Base-by-base conservation (phyloP, 352 stramenopile species). In the Globisporangium splendens region DNA sequence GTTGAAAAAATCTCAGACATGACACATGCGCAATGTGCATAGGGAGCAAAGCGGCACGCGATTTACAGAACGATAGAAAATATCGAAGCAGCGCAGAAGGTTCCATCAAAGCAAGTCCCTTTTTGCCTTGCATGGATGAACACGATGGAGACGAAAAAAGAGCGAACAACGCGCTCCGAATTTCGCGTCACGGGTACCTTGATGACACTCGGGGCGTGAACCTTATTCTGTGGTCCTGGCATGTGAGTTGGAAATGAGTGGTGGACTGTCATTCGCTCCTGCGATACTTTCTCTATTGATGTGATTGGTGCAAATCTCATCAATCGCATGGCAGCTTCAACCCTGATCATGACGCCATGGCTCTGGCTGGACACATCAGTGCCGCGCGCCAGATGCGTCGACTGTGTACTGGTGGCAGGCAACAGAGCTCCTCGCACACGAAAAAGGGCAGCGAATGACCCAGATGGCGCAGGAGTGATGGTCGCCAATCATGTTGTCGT, bases 281-380 rank as follows among this genome's bases (percentile, higher is more conserved):
- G 39, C 39, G 39, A 44, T 44, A 44, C 39, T 35, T 35, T 35
- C 28, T 35, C 28, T 35, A 6, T 35, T 6, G 35, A 7, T 41
- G 35, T 41, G 35, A 44, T 44, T 44, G 39, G 39, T 18, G 39
- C 39, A 44, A 44, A 44, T 44, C 39, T n/a, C 8, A n/a, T 31
- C 21, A 35, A 35, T 35, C 28, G n/a, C 12, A 31, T 18, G 55
- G 10, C 39, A 61, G 46, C 47, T 62, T 62, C 56, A 62, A 55
- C 22, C 35, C 13, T 28, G 56, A 38, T 62, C 41, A 62, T 62
- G 56, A 62, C 56, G 47, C 46, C n/a, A 24, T n/a, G 12, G 52
- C 52, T 50, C 17, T 50, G 52, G 41, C 41, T 51, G 41, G 17
- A 24, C 52, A 39, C 17, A 50, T 50, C 52, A 56, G 51, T 14